Conservation (phyloP, 257 asterid genomes). For the Primulina tabacum region DNA sequence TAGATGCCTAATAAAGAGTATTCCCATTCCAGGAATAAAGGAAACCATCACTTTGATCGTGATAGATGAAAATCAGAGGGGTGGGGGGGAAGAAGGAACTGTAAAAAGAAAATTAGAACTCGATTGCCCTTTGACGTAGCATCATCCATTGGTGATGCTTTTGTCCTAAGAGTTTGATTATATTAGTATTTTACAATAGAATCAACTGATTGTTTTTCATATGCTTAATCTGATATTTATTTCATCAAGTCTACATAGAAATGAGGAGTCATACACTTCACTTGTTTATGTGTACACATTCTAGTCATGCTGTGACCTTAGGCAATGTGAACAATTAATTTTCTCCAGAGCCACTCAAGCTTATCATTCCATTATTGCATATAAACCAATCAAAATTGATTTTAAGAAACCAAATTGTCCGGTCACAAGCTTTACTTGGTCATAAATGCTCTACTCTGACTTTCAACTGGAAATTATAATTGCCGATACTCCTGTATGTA, state of each 20-base stretch:
- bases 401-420: not conserved
- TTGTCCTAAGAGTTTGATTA: no score
- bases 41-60: not conserved
- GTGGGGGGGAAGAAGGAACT: not conserved
- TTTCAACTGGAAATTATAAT: not conserved
- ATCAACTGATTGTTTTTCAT: not conserved
- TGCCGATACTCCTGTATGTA: constrained; percentile 17
- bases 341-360: not conserved
- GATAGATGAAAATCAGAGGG: not conserved
- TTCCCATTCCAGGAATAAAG: not conserved
- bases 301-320: not conserved
- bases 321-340: not conserved
- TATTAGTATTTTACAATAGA: not conserved
- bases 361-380: not conserved
- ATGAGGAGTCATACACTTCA: not conserved
- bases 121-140: not conserved
- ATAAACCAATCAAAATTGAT: not conserved
- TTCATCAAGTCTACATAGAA: not conserved
- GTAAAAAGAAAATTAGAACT: no score
- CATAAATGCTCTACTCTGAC: constrained; percentile 1
- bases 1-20: not conserved
- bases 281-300: not conserved
- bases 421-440: not conserved
- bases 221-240: not conserved
- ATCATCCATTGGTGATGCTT: not conserved